phyloP scores from a whole-genome alignment of 306 rosid genomes.

The Vachellia pachyceras region DNA sequence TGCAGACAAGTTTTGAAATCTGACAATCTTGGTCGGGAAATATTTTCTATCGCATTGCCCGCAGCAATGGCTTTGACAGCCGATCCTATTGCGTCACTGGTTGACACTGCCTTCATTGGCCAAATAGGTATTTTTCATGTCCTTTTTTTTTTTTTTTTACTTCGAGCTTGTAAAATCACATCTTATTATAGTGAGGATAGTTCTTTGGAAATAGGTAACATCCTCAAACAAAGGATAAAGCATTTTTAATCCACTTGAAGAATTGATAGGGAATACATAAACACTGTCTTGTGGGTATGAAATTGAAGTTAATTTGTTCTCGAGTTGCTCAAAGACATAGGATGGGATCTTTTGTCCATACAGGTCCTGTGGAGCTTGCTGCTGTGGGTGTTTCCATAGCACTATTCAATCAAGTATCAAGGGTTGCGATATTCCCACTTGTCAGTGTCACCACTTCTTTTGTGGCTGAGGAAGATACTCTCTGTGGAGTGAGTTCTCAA shows the following conservation, averaged over 20 bases:
- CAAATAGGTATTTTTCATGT: slow-evolving; percentile 67
- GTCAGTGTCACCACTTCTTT: slow-evolving; percentile 96
- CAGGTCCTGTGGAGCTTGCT: slow-evolving; percentile 95
- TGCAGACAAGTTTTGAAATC: slow-evolving; percentile 7
- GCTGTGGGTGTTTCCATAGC: slow-evolving; percentile 99
- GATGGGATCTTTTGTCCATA: slow-evolving; percentile 24
- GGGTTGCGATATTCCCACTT: slow-evolving; percentile 90
- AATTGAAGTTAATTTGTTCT: neutral
- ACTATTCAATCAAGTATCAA: slow-evolving; percentile 87
- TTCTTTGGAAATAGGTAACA: neutral
- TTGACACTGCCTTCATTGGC: slow-evolving; percentile 96
- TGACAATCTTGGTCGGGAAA: slow-evolving; percentile 81
- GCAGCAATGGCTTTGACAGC: slow-evolving; percentile 94
- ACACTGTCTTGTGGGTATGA: neutral
- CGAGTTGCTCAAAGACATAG: neutral
- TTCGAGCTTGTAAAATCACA: neutral
- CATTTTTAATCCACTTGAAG: neutral
- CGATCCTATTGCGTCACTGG: slow-evolving; percentile 90
- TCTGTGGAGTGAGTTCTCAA: slow-evolving; percentile 43
- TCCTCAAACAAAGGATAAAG: neutral
- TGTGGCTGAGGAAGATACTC: slow-evolving; percentile 92
- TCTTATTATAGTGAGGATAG: neutral
- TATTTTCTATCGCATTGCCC: slow-evolving; percentile 81
- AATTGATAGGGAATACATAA: neutral
- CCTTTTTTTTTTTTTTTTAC: slow-evolving; percentile 12